phyloP scores from a whole-genome alignment of 768 basidiomycete species.

The Nidularia pulvinata region DNA sequence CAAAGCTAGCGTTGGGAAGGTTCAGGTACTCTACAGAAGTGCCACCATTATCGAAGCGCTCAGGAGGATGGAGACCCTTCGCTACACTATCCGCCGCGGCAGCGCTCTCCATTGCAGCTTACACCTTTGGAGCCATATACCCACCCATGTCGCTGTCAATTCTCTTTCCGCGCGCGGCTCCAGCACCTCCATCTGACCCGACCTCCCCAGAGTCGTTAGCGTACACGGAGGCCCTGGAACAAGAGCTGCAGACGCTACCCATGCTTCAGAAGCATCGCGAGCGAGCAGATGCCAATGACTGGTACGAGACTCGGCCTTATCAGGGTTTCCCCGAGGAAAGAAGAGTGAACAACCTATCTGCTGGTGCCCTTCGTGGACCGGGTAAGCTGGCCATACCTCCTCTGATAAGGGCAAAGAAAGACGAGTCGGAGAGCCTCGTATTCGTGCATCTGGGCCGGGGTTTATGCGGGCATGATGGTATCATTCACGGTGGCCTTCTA shows the following conservation, averaged over 20 bases:
- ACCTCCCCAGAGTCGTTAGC: constrained; percentile 58
- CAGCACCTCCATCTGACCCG: constrained; percentile 48
- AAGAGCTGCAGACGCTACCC: constrained; percentile 63
- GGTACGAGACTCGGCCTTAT: constrained; percentile 85
- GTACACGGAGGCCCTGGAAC: constrained; percentile 64
- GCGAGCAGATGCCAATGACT: constrained; percentile 49
- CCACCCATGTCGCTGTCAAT: constrained; percentile 67
- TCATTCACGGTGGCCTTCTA: constrained; percentile 91
- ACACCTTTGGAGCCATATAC: constrained; percentile 65
- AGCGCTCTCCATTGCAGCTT: constrained; percentile 16
- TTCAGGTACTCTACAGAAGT: too few relatives aligned
- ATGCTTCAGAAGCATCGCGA: constrained; percentile 49
- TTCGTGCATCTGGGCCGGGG: constrained; percentile 85
- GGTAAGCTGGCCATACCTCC: constrained; percentile 84
- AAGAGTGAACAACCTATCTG: constrained; percentile 81
- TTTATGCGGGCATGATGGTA: constrained; percentile 92
- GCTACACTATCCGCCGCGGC: too few relatives aligned
- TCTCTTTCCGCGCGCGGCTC: constrained; percentile 76
- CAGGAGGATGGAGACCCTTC: too few relatives aligned
- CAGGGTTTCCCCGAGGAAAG: constrained; percentile 65
- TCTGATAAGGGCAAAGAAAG: constrained; percentile 68
- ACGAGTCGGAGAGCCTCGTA: constrained; percentile 72
- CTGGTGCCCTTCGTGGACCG: constrained; percentile 85
- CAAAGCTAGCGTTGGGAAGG: too few relatives aligned
- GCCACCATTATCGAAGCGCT: too few relatives aligned